Evolutionary conservation across 176 grass and related monocot species (phyloP), one percentile per base, ranked within the genome.

Genomic region (Stipa capillata): DNA sequence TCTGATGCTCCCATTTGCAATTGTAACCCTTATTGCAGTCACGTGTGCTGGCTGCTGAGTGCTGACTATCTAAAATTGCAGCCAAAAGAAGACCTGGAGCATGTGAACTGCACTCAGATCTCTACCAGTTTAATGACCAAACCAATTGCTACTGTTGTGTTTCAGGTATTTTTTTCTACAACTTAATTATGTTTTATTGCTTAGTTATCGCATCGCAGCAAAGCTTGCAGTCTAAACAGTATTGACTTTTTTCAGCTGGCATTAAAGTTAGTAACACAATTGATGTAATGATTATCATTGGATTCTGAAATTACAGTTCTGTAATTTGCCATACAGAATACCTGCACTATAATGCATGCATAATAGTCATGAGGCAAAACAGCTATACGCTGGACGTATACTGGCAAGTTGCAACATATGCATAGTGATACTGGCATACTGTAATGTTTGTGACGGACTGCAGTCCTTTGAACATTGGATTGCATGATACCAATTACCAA

Each of bases 121-220:
- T 86, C 80, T 87, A 92, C 87, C 79, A 65, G 37, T 97, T 90
- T 82, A 59, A 70, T 72, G 87, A 92, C 42, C 74, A 90, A 73
- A 84, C 82, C 23, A 89, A 68, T 56, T 92, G 77, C 71, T 84
- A 71, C 31, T 85, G 82, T 40, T 90, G 64, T 76, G 44, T 86
- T 69, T 89, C 89, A 82, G 89, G 95, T 94, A 63, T 62, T 53
- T 80, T 81, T 33, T 66, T 8, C 23, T 40, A 29, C 74, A 84
- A 44, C 57, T 47, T 43, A 54, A 25, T 58, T 24, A 48, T 76
- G 65, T 45, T 83, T 43, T 63, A 11, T 78, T 82, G n/a, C 37
- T 7, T 36, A n/a, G 42, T 70, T 42, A 47, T 70, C 24, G 47
- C 24, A 45, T 48, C 20, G 42, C 66, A 70, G 66, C 42, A 48